Base-by-base conservation (phyloP, 495 filamentous ascomycete genomes). In the Viridothelium virens region DNA sequence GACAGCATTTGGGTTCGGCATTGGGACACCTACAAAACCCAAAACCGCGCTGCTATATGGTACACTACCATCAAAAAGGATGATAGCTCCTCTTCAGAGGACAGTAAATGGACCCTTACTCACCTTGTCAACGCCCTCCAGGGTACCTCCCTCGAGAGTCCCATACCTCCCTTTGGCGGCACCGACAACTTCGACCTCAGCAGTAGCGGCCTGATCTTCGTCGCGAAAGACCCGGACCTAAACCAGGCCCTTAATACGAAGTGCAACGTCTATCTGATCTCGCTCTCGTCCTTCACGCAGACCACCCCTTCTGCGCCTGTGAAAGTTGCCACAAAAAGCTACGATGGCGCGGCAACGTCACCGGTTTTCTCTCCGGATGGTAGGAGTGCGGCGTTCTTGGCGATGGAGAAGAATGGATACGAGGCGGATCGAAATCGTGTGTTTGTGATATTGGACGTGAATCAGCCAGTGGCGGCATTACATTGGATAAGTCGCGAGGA, bases 351-450 rank as follows among this genome's bases (percentile, higher is more conserved):
- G 64, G 85, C 87, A 71, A 82, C 86, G 0, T 84, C 81, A 5
- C 93, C 93, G 1, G 83, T 86, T 3, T 89, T 96, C 67, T 90
- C 90, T 2, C 86, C 88, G 18, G 83, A 87, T 70, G 91, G 90
- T 1, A 82, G 80, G 62, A 82, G 82, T 59, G 83, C 92, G 9
- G 92, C 87, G n/a, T 91, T 96, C 68, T 61, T 77, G 18, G 66
- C 67, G 46, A 84, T 91, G 50, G 83, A 87, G 39, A 79, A 85
- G 67, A 85, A 88, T 69, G 91, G 91, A 33, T 96, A 97, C 73
- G 93, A 97, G 77, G 88, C 88, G 10, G 93, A 97, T 78, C 90
- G 91, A 75, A 89, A 92, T 61, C 81, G 89, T 3, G 81, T 96
- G 3, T 75, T 97, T 63, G 77, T 96, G 25, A 64, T 77, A n/a